phyloP scores from a whole-genome alignment of 1,284 basidiomycete species.

The Kalmanozyma brasiliensis region DNA sequence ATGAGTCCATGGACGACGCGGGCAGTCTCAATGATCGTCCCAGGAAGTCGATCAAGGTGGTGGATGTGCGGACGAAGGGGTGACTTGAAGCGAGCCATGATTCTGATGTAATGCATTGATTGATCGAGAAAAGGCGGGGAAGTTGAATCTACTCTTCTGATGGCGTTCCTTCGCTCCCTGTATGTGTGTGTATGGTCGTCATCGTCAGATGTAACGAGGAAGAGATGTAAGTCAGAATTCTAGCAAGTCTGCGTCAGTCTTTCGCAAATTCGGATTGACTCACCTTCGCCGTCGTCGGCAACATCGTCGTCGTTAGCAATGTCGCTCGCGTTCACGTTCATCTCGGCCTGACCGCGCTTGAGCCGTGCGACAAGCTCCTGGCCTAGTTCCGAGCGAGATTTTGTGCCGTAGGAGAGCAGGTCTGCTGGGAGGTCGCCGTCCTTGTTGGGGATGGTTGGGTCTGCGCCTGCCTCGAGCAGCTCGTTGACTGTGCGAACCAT shows the following conservation, averaged over 20 bases:
- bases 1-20: slow-evolving; percentile 1
- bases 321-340: slow-evolving; percentile 45
- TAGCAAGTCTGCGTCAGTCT: no score
- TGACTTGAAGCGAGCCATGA: not conserved
- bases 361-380: slow-evolving; percentile 52
- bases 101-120: not conserved
- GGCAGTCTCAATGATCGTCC: slow-evolving; percentile 21
- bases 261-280: not conserved
- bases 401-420: slow-evolving; percentile 46
- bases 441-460: slow-evolving; percentile 55
- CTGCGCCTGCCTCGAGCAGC: slow-evolving; percentile 62
- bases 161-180: slow-evolving; percentile 51
- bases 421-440: slow-evolving; percentile 61
- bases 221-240: slow-evolving; percentile 5
- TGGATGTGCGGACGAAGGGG: slow-evolving; percentile 13
- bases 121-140: not conserved
- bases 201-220: no score
- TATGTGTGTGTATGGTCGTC: no score
- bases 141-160: slow-evolving; percentile 33
- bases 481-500: slow-evolving; percentile 47
- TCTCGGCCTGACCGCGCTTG: slow-evolving; percentile 50
- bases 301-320: slow-evolving; percentile 49
- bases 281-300: slow-evolving; percentile 40
- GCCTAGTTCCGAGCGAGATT: slow-evolving; percentile 45
- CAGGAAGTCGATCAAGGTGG: slow-evolving; percentile 37